A percentile compares a stretch with the other conserved stretches of the same genome.
Conservation (phyloP, 2,329 filamentous ascomycete species). For the Domatiomyces globalis region DNA sequence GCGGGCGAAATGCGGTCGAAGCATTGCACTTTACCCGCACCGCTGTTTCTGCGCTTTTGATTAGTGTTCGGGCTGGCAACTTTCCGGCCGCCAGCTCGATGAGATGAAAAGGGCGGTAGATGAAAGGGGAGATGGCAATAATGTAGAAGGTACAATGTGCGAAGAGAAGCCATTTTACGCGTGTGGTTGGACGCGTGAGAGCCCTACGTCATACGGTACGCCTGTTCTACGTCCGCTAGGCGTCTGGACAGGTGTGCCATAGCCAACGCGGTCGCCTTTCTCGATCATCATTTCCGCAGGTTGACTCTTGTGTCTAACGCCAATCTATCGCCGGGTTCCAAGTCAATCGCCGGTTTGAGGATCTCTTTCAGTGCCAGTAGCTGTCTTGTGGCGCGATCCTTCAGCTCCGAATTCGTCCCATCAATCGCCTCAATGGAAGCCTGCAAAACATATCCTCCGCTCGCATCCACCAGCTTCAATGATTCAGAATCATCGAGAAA, state of each 20-base stretch:
- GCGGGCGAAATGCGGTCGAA: not conserved
- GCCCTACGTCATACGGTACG: not conserved
- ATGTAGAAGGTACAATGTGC: not conserved
- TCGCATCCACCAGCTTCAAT: slow-evolving; percentile 40
- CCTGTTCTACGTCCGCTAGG: not conserved
- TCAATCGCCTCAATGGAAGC: slow-evolving; percentile 42
- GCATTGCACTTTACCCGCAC: not conserved
- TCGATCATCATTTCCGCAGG: not conserved
- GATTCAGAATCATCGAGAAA: slow-evolving; percentile 24
- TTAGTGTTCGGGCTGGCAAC: not conserved
- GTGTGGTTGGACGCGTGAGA: not conserved
- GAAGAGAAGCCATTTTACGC: not conserved
- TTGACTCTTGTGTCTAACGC: slow-evolving; percentile 44
- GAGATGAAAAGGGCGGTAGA: not conserved
- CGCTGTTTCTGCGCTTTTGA: not conserved
- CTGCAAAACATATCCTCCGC: slow-evolving; percentile 44
- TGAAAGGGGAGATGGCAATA: too few species aligned
- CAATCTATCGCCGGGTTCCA: slow-evolving; percentile 44
- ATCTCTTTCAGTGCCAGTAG: slow-evolving; percentile 40
- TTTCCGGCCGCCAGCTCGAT: not conserved
- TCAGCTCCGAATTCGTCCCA: slow-evolving; percentile 38
- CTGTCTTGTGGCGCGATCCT: slow-evolving; percentile 41
- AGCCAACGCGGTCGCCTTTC: not conserved
- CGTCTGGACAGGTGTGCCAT: not conserved
- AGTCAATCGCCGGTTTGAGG: slow-evolving; percentile 41